These are phyloP conservation scores for Corymbia citriodora DNA, from an alignment of 441 rosid genomes.

Conservation along the genomic window DNA sequence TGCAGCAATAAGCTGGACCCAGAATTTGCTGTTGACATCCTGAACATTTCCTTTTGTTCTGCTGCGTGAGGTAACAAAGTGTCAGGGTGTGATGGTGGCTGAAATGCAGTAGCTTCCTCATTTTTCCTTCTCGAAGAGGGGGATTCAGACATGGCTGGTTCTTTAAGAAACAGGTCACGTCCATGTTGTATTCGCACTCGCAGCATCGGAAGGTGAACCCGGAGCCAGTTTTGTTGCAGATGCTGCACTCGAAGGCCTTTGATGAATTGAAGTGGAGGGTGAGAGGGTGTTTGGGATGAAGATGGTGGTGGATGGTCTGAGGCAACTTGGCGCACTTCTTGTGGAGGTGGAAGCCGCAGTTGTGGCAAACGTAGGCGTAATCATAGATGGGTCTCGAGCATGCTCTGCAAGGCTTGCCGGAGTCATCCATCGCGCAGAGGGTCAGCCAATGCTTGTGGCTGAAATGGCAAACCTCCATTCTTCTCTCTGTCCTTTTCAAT, in stretches of 20 bases:
- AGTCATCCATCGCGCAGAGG: background rate
- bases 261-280: background rate
- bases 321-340: constrained; percentile 4
- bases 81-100: background rate
- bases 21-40: background rate
- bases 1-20: constrained; percentile 1
- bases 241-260: background rate
- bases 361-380: background rate
- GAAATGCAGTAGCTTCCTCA: background rate
- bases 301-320: background rate
- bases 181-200: background rate
- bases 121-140: background rate
- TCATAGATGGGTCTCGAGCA: background rate
- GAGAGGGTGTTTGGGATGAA: constrained; percentile 11
- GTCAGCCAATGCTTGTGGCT: constrained; percentile 11
- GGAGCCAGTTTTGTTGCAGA: background rate
- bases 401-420: background rate
- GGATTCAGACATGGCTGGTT: background rate
- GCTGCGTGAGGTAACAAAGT: background rate
- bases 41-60: background rate
- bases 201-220: background rate
- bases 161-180: constrained; percentile 1
- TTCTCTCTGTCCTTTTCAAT: background rate
- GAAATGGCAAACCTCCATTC: background rate
- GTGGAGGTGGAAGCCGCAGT: constrained; percentile 12